Evolutionary conservation across 768 basidiomycete genomes (phyloP).

Genomic region (Tricholoma bakamatsutake): DNA sequence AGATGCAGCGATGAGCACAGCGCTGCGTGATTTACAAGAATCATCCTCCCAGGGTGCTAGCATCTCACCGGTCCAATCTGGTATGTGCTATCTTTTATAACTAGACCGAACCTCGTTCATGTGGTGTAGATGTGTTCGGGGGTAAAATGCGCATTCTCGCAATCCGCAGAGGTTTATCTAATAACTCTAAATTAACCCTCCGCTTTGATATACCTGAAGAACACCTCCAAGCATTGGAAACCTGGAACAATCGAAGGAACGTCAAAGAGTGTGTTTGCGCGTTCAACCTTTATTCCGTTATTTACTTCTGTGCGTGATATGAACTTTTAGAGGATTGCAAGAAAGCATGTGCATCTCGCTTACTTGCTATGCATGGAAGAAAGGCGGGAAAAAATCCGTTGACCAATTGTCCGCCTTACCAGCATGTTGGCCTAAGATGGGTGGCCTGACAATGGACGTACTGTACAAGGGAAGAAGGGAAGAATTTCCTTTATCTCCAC

Average conservation of each 20-base stretch:
- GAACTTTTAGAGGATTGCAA: slow-evolving; percentile 23
- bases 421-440: slow-evolving; percentile 40
- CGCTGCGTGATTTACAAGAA: not conserved
- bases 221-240: slow-evolving; percentile 20
- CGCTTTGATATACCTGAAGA: slow-evolving; percentile 20
- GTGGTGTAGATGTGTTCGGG: slow-evolving; percentile 15
- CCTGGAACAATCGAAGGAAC: slow-evolving; percentile 34
- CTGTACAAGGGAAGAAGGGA: slow-evolving; percentile 21
- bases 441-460: slow-evolving; percentile 29
- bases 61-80: not conserved
- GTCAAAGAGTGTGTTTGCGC: slow-evolving; percentile 26
- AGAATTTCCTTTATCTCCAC: slow-evolving; percentile 36
- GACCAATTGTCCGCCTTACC: slow-evolving; percentile 19
- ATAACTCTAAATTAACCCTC: slow-evolving; percentile 12
- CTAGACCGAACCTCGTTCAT: slow-evolving; percentile 2
- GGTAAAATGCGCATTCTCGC: slow-evolving; percentile 11
- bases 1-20: not conserved
- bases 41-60: not conserved
- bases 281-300: not conserved
- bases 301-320: not conserved
- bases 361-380: slow-evolving; percentile 33
- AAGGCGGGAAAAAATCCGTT: slow-evolving; percentile 11
- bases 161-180: slow-evolving; percentile 8
- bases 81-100: not conserved
- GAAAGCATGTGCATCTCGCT: slow-evolving; percentile 39